phyloP scores from a whole-genome alignment of 2,329 filamentous ascomycete genomes.

The Monosporascus cannonballus region DNA sequence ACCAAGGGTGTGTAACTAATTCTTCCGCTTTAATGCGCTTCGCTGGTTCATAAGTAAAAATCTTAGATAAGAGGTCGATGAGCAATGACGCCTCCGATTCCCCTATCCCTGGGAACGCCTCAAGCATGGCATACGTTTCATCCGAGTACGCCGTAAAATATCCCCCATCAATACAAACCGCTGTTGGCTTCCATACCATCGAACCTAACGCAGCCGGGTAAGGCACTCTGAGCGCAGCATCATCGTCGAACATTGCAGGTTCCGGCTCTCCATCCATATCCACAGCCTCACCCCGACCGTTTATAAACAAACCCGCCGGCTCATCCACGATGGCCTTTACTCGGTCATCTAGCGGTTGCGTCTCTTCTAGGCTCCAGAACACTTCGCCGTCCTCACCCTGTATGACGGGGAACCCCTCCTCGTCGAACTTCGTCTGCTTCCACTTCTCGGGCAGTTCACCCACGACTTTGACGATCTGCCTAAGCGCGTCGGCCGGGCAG shows the following conservation, averaged over 20 bases:
- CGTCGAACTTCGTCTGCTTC: conserved; percentile 8
- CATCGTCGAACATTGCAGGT: conserved; percentile 5
- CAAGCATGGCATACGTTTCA: conserved; percentile 4
- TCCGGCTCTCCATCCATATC: neutral
- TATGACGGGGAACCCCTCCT: conserved; percentile 7
- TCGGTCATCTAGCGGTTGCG: conserved; percentile 5
- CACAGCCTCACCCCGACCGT: neutral
- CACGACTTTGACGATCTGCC: conserved; percentile 5
- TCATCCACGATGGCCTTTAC: conserved; percentile 11
- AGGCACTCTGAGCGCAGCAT: neutral
- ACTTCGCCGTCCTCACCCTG: conserved; percentile 5
- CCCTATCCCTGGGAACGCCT: conserved; percentile 12
- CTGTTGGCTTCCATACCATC: conserved; percentile 14
- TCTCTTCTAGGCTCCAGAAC: conserved; percentile 1
- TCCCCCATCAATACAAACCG: conserved; percentile 6
- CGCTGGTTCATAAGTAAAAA: conserved; percentile 16
- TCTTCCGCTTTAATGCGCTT: conserved; percentile 13
- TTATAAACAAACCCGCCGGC: conserved; percentile 6
- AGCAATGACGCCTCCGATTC: conserved; percentile 15
- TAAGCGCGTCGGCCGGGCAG: conserved; percentile 7
- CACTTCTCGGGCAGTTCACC: conserved; percentile 7
- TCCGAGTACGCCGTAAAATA: conserved; percentile 11
- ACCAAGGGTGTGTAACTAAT: conserved; percentile 19
- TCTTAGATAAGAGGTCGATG: conserved; percentile 16
- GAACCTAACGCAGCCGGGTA: conserved; percentile 7